Base-by-base conservation (phyloP, 176 grass and related monocot genomes). In the Alopecurus myosuroides region DNA sequence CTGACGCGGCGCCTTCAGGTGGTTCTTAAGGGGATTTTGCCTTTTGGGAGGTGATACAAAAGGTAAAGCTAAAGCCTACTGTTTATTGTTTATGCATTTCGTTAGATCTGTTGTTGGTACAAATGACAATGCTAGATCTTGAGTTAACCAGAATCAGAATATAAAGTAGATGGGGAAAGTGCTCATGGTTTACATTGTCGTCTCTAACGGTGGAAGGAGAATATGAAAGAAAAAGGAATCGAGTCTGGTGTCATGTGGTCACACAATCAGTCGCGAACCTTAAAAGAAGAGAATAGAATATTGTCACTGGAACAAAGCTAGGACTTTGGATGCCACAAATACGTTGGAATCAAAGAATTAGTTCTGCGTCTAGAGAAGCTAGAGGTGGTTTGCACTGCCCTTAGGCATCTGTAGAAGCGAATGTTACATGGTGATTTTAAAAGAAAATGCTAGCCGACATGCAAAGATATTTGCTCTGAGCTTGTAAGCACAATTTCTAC, bases 91-190 rank as follows among this genome's bases (percentile, higher is more conserved):
- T 48, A 68, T 81, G 42, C 11, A 11, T 25, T 69, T 76, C 26
- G 39, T 79, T 84, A 81, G 56, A 70, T 91, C 70, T 61, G 23
- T 41, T 61, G 58, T 84, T 85, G 64, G 46, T 70, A 76, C 42
- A 46, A 37, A 82, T 77, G 20, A 35, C 53, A 30, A 70, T 82
- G 29, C 40, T 78, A 72, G 44, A 71, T 63, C n/a, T 78, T 11
- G 53, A 74, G 57, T 74, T 50, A 49, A 75, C 33, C 20, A 64
- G 44, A 83, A 46, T 8, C 39, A 18, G 20, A 44, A 53, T 82
- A 37, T 62, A 82, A 71, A 73, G 41, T 42, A 53, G 22, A 78
- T 29, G 7, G 44, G 56, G 14, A 33, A 74, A 8, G 44, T 77
- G 57, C 22, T 74, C 58, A 39, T 84, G 17, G 39, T 35, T 67